A percentile compares a stretch with the other conserved stretches of the same genome.
phyloP scores from a whole-genome alignment of 495 filamentous ascomycete species.

The Aspergillus biplanus region DNA sequence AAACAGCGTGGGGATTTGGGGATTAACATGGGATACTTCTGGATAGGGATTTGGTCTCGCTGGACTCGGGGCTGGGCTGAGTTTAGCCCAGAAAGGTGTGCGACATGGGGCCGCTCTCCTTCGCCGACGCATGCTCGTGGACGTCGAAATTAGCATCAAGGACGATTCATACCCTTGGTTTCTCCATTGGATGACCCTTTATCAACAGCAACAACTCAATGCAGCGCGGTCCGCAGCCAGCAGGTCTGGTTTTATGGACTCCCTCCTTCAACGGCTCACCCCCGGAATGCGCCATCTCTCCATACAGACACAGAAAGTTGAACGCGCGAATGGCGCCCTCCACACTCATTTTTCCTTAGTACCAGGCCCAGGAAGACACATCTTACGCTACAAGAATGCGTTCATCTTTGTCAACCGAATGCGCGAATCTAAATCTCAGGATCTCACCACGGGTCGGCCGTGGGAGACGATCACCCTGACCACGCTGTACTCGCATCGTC shows the following conservation, averaged over 20 bases:
- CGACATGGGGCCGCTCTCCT: constrained; percentile 71
- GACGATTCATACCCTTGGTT: constrained; percentile 95
- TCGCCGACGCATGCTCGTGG: constrained; percentile 84
- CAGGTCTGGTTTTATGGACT: constrained; percentile 52
- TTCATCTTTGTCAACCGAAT: constrained; percentile 85
- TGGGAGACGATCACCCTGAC: constrained; percentile 95
- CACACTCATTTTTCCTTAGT: constrained; percentile 84
- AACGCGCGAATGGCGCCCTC: constrained; percentile 64
- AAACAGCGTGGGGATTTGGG: no score
- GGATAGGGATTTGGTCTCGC: constrained; percentile 80
- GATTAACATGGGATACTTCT: no score
- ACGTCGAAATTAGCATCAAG: constrained; percentile 90
- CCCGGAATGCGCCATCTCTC: constrained; percentile 69
- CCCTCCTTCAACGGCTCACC: constrained; percentile 59
- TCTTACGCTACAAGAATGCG: constrained; percentile 81
- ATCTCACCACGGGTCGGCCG: constrained; percentile 77
- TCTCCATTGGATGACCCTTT: constrained; percentile 88
- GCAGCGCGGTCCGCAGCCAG: constrained; percentile 40
- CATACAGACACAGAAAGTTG: constrained; percentile 66
- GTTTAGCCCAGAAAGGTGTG: constrained; percentile 72
- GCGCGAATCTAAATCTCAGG: constrained; percentile 72
- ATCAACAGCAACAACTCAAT: constrained; percentile 62
- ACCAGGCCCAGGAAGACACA: constrained; percentile 84
- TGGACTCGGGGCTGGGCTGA: constrained; percentile 75
- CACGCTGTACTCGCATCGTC: constrained; percentile 82